Conservation (phyloP, 2,329 filamentous ascomycete genomes). For the Grosmannia serpens region DNA sequence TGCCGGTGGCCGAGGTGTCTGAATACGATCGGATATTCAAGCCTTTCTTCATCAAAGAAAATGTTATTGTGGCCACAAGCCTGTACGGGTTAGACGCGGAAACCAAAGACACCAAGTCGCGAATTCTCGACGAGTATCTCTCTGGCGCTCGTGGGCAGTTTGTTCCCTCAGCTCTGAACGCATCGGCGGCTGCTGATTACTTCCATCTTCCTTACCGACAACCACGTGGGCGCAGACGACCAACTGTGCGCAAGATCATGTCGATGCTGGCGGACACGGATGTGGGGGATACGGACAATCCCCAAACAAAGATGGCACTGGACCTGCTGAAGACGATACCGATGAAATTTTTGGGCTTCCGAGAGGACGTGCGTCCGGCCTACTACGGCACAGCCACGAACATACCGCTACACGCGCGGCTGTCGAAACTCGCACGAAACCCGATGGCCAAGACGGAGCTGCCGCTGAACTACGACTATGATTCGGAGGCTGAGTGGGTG, state of each 20-base stretch:
- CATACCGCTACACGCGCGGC: constrained; percentile 37
- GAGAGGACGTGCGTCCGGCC: constrained; percentile 53
- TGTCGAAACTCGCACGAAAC: constrained; percentile 40
- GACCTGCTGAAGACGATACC: constrained; percentile 40
- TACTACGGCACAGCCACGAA: constrained; percentile 66
- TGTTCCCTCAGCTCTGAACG: constrained; percentile 23
- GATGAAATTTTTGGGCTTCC: constrained; percentile 51
- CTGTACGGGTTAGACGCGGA: constrained; percentile 47
- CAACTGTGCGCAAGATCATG: constrained; percentile 51
- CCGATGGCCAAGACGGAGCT: constrained; percentile 41
- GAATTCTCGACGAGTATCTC: constrained; percentile 41
- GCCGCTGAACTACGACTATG: constrained; percentile 68
- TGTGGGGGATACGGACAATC: constrained; percentile 28
- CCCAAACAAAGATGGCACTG: constrained; percentile 24
- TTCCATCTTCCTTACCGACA: constrained; percentile 29
- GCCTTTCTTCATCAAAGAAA: constrained; percentile 66
- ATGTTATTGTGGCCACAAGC: constrained; percentile 57
- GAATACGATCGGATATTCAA: constrained; percentile 64
- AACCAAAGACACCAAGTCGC: constrained; percentile 38
- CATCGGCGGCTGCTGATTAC: constrained; percentile 25
- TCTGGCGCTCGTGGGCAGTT: constrained; percentile 34
- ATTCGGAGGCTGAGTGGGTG: constrained; percentile 76
- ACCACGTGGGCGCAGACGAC: constrained; percentile 17
- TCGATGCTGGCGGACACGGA: constrained; percentile 20
- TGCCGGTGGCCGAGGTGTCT: constrained; percentile 20